Evolutionary conservation across 306 rosid genomes (phyloP), one percentile per base, ranked within the genome.

Genomic region (Chamaecrista fasciculata): DNA sequence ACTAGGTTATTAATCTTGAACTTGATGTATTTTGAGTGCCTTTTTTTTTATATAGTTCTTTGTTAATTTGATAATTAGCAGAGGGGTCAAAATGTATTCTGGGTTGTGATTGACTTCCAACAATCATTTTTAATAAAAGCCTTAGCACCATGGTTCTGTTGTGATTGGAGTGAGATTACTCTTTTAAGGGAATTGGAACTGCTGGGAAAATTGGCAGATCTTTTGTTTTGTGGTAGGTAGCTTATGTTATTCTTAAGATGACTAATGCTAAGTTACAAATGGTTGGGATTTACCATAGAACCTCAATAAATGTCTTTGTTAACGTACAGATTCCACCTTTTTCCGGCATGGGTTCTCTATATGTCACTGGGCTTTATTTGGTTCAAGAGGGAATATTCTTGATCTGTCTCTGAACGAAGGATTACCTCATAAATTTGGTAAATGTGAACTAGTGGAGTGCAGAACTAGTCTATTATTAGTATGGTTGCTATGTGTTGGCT

Each of bases 131-230:
- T 49, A 2, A 4, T 25, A 48, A 10, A 19, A 42, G 23, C n/a
- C 0, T 1, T 62, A 25, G 23, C 50, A 57, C 19, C 47, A 28
- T 64, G 55, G 58, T 25, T 58, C 47, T 15, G 21, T 31, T 57
- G 36, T 47, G 57, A 53, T 2, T 48, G 36, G 36, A 33, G 36
- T 33, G 31, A 36, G 64, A 25, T 53, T 21, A 68, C 43, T 62
- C 66, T 44, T 49, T 23, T 39, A 40, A 53, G 16, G 68, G 53
- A 51, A 49, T 34, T 76, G 37, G 51, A 20, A 51, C 25, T 64
- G 48, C 11, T 5, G 39, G 25, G 44, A 56, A 49, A 43, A 19
- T 15, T 20, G 12, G 9, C 6, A 33, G 66, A 8, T 34, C 34
- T 65, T 28, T 39, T 57, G 40, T 20, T 11, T 42, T 20, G 57